These are phyloP conservation scores for Xylaria sp. DNA, from an alignment of 2,329 filamentous ascomycete species.

Conservation along the genomic window DNA sequence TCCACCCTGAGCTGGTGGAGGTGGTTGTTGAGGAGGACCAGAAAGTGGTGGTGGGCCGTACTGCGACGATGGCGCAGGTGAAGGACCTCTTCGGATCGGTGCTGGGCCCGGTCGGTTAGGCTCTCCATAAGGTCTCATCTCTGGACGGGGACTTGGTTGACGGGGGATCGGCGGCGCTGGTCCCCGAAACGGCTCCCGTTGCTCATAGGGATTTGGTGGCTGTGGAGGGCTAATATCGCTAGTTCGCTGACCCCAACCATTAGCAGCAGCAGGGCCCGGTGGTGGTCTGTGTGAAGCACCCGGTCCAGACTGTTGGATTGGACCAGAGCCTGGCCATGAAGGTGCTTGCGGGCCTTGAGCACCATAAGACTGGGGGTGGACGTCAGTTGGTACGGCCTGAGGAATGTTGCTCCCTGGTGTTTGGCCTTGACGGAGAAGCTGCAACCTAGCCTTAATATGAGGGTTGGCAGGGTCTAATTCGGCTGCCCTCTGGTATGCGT, in stretches of 20 bases:
- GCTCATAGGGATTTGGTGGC: conserved; percentile 81
- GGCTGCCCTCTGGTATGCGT: conserved; percentile 92
- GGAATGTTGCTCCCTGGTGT: conserved; percentile 71
- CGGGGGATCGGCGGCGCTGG: conserved; percentile 70
- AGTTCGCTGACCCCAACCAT: conserved; percentile 65
- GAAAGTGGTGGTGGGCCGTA: conserved; percentile 59
- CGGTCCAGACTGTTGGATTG: conserved; percentile 54
- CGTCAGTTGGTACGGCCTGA: conserved; percentile 88
- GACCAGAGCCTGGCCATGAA: conserved; percentile 84
- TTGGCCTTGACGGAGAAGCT: conserved; percentile 83
- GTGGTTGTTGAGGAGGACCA: conserved; percentile 48
- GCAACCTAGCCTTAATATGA: conserved; percentile 93
- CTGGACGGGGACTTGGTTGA: conserved; percentile 77
- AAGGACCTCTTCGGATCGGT: conserved; percentile 58
- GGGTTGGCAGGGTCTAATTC: conserved; percentile 92
- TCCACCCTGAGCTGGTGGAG: conserved; percentile 53
- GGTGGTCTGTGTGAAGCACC: conserved; percentile 67
- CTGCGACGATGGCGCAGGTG: conserved; percentile 58
- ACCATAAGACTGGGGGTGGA: conserved; percentile 92
- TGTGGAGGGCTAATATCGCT: conserved; percentile 82
- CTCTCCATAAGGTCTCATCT: conserved; percentile 75
- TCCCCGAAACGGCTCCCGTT: conserved; percentile 73
- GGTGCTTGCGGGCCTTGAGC: conserved; percentile 84
- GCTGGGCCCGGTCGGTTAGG: conserved; percentile 60
- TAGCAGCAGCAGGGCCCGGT: conserved; percentile 61